Evolutionary conservation across 495 filamentous ascomycete genomes (phyloP).

Genomic region (Pyrenopolyporus hunteri): DNA sequence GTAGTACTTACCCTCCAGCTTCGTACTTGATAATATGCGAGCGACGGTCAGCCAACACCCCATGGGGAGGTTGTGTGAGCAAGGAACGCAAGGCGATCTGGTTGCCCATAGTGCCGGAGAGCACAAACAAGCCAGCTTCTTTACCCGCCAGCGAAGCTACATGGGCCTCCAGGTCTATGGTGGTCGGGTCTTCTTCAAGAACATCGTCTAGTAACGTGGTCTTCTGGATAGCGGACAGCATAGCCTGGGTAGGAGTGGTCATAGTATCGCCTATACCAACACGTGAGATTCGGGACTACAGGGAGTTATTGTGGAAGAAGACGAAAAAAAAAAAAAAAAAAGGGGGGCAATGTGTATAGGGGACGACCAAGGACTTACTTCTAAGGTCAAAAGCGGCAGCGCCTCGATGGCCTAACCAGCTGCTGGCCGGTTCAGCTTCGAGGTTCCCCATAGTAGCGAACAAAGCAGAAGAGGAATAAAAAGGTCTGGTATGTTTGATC

Average conservation of each 20-base stretch:
- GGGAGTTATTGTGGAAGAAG: neutral
- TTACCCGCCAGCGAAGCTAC: slow-evolving; percentile 74
- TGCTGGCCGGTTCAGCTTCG: slow-evolving; percentile 18
- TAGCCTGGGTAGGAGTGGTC: slow-evolving; percentile 81
- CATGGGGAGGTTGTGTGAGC: slow-evolving; percentile 72
- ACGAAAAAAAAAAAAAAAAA: no score
- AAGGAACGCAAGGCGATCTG: slow-evolving; percentile 73
- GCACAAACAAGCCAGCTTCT: slow-evolving; percentile 74
- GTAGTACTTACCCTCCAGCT: slow-evolving; percentile 64
- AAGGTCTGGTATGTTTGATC: neutral
- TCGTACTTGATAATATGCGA: slow-evolving; percentile 73
- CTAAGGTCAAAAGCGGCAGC: slow-evolving; percentile 51
- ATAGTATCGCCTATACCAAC: slow-evolving; percentile 69
- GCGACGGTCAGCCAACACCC: slow-evolving; percentile 70
- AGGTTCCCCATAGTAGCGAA: slow-evolving; percentile 4
- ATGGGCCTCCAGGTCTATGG: slow-evolving; percentile 71
- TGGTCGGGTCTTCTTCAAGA: slow-evolving; percentile 81
- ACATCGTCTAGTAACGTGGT: slow-evolving; percentile 80
- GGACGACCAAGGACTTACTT: slow-evolving; percentile 41
- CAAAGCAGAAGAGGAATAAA: slow-evolving; percentile 6
- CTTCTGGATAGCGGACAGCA: slow-evolving; percentile 70
- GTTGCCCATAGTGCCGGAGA: slow-evolving; percentile 93
- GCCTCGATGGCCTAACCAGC: slow-evolving; percentile 51
- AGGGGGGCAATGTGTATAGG: no score
- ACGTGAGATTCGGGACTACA: neutral